These are phyloP conservation scores for Irpex sp. DNA, from an alignment of 1,284 basidiomycete genomes.

Conservation along the genomic window DNA sequence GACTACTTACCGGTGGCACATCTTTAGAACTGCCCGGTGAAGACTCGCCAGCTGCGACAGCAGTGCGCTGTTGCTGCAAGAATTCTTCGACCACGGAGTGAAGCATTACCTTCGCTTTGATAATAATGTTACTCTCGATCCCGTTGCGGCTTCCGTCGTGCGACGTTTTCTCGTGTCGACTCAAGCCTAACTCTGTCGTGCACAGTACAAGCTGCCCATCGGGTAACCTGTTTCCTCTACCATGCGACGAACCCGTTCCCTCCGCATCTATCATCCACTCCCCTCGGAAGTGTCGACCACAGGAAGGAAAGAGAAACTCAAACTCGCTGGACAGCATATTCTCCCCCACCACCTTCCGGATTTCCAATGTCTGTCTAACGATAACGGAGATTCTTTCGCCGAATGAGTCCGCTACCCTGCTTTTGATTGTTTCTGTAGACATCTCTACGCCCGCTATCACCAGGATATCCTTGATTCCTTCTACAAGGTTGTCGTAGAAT, in stretches of 20 bases:
- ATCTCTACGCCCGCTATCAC: background rate
- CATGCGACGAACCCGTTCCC: conserved; percentile 5
- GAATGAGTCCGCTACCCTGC: background rate
- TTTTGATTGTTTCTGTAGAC: background rate
- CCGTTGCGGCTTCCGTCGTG: conserved; percentile 18
- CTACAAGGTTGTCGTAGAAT: background rate
- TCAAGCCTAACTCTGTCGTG: conserved; percentile 35
- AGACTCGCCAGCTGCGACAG: background rate
- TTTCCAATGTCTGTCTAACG: background rate
- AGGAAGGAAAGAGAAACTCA: background rate
- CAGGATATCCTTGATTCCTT: background rate
- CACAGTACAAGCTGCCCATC: conserved; percentile 27
- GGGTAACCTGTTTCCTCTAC: conserved; percentile 4
- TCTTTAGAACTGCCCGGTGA: too few species aligned
- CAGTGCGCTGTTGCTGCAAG: background rate
- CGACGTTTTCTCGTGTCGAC: conserved; percentile 19
- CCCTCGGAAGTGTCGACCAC: conserved; percentile 14
- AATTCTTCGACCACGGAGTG: conserved; percentile 5
- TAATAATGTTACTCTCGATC: conserved; percentile 18
- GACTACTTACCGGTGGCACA: too few species aligned
- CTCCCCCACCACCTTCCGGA: background rate
- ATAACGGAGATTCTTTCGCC: background rate
- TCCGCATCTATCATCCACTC: conserved; percentile 45
- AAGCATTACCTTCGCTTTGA: conserved; percentile 36
- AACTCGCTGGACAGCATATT: background rate